A percentile compares a stretch with the other conserved stretches of the same genome.
Conservation (phyloP, 1,284 basidiomycete genomes). For the Rhodofomes roseus region DNA sequence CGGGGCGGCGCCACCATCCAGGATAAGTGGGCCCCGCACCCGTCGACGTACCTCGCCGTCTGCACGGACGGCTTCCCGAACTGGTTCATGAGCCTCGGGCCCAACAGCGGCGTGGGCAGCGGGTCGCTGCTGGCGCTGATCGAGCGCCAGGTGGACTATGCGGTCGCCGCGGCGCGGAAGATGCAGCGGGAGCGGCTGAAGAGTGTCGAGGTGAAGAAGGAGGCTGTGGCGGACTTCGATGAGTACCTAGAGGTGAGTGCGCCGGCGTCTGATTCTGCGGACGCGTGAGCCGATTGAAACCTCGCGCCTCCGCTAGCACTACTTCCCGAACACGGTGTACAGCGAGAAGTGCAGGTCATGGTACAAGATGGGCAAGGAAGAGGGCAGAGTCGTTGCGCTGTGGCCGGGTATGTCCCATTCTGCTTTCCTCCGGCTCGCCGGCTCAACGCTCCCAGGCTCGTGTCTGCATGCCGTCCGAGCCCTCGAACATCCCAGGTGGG, state of each 20-base stretch:
- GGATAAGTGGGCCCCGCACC: slow-evolving; percentile 49
- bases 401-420: slow-evolving; percentile 47
- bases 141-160: slow-evolving; percentile 55
- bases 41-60: slow-evolving; percentile 50
- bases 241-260: slow-evolving; percentile 42
- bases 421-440: neutral
- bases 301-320: slow-evolving; percentile 23
- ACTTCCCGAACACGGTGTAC: slow-evolving; percentile 57
- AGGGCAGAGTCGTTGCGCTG: slow-evolving; percentile 52
- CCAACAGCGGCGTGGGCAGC: slow-evolving; percentile 49
- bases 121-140: slow-evolving; percentile 50
- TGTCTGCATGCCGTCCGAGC: slow-evolving; percentile 48
- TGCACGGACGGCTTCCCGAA: slow-evolving; percentile 61
- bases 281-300: no score
- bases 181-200: slow-evolving; percentile 56
- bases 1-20: slow-evolving; percentile 44
- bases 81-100: slow-evolving; percentile 53
- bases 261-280: neutral
- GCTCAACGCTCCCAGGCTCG: slow-evolving; percentile 38
- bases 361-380: slow-evolving; percentile 61
- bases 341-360: slow-evolving; percentile 58
- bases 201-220: slow-evolving; percentile 53
- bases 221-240: slow-evolving; percentile 59
- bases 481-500: slow-evolving; percentile 57
- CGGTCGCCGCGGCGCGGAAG: slow-evolving; percentile 49